Evolutionary conservation across 2,329 filamentous ascomycete genomes (phyloP), one percentile per base, ranked within the genome.

Genomic region (Scytalidium sp.): DNA sequence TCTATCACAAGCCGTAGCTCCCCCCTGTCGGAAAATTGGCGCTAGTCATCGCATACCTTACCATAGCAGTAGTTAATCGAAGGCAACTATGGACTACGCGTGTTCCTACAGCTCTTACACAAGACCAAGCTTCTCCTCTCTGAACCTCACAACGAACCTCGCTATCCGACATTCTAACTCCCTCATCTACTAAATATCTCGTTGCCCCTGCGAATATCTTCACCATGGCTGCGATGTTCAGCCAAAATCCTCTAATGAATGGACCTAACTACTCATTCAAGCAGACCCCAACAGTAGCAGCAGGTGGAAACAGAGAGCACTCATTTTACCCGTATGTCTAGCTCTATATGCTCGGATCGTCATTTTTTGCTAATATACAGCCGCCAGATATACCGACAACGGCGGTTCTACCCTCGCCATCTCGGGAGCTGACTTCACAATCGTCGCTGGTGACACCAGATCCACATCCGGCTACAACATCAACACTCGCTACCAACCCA

Each of bases 391-490:
- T 74, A 95, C 94, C 59, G 93, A 99, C 77, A 99, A 99, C 70
- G 94, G 94, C 61, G 94, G 94, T 61, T 96, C 91, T 53, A 97
- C 94, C 48, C 83, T 99, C 50, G 94, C 91, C 65, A 97, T 99
- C 70, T 87, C 90, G 36, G 94, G 95, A 61, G 84, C 85, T 67
- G 89, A 95, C 76, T 99, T 97, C 78, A 84, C 91, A 67, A 95
- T 99, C 74, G 84, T 99, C 69, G 94, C 94, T 41, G 94, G 95
- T 73, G 94, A 99, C 76, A 99, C 94, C 62, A 89, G 94, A 68
- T 90, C 90, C 66, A 96, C 92, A 49, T 88, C 89, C 57, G 94
- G 95, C 67, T 99, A 96, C 84, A 97, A 88, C 79, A 99, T 99
- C 85, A 97, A 99, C 83, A 92, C 92, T 52, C 88, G 94, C 64